Evolutionary conservation across 2,329 filamentous ascomycete genomes (phyloP), one percentile per base, ranked within the genome.

Genomic region (Hypoxylon sp.): DNA sequence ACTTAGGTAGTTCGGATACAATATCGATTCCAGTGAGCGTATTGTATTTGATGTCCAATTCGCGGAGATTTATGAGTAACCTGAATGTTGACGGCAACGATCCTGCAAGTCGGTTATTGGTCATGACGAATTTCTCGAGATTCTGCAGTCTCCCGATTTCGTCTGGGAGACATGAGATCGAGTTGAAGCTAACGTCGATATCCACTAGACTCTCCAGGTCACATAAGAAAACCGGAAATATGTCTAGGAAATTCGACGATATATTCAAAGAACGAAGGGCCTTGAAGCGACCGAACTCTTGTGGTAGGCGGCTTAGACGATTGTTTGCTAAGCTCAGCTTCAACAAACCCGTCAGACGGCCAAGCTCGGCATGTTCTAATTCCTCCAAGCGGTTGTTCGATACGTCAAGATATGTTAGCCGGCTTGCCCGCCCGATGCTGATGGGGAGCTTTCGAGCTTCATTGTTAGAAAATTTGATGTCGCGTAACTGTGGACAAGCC

Each of bases 311-410:
- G 32, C 89, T 92, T 19, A 99, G 83, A 65, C 93, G 91, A 79
- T 99, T 99, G 80, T 98, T 99, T 68, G 95, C 93, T 71, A 99
- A 83, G 75, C 96, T 97, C 74, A 99, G 86, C 79, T 95, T 97
- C 63, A 97, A 86, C 38, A 99, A 83, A 21, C 91, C 90, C 19
- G 87, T 86, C 13, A 98, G 82, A 58, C 88, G 89, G 71, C 93
- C 87, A 41, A 99, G 85, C 63, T 96, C 91, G 3, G 93, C 93
- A 73, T 95, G 90, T 58, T 97, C 93, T 43, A 99, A 83, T 70
- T 95, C 89, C 75, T 98, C 94, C 21, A 99, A 81, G 63, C 92
- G 87, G 77, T 99, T 99, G 80, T 98, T 98, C 2, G 95, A 98
- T 3, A 98, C 90, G 77, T 99, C 96, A 67, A 99, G 86, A 75